Evolutionary conservation across 495 filamentous ascomycete species (phyloP), one percentile per base, ranked within the genome.

Genomic region (Patellaria atrata): DNA sequence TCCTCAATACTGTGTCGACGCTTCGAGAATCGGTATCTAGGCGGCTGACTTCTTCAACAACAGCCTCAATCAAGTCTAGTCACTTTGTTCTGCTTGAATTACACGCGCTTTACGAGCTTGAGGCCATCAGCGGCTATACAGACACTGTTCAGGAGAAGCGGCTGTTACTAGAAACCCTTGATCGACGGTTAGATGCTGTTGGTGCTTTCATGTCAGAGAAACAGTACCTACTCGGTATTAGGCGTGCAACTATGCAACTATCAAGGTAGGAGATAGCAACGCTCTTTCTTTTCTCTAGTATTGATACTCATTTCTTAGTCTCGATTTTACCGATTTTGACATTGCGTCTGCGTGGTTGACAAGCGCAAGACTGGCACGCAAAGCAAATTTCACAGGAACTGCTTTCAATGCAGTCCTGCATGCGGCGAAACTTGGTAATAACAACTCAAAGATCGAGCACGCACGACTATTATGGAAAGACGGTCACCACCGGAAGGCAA

Each of bases 331-430:
- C 5, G 67, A 78, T 48, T 63, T 67, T 14, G 76, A 92, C 41
- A 75, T 89, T 43, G 82, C 84, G 13, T 70, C 75, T 13, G 68
- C 80, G 20, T 97, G 87, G 89, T 63, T 97, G 11, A 73, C 74
- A 7, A 93, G 71, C 48, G 82, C 89, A 23, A 73, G 76, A 43
- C 66, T 99, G 24, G 84, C 84, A 16, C 71, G 91, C 33, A 94
- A 96, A 56, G 68, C 73, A 10, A 75, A 77, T 33, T 78, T 79
- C 25, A 77, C 73, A 33, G 74, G 82, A 31, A 81, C 83, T 40
- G 83, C 89, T 5, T 94, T 89, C 63, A 84, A 91, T 57, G 82
- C 87, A 14, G 82, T 94, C 36, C 66, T 94, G 15, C 82, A 91
- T 58, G 87, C 91, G 17, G 75, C 80, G 9, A 67, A 77, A 41